Percentiles rank a stretch among this genome's conserved stretches.
phyloP scores from a whole-genome alignment of 2,329 filamentous ascomycete genomes.

The Aspergillus nomiae region DNA sequence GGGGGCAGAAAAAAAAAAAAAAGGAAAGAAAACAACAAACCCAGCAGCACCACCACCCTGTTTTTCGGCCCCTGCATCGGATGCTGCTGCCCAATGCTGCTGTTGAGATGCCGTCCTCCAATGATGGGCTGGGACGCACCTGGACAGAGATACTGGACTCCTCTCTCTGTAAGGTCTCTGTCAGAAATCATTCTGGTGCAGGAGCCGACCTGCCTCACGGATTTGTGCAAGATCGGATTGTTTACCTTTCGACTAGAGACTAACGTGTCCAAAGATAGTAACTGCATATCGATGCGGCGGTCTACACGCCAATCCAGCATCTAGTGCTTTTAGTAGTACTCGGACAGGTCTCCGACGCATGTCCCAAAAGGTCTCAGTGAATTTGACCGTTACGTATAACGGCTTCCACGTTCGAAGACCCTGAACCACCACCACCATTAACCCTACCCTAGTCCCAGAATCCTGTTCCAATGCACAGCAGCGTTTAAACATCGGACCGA shows the following conservation, averaged over 20 bases:
- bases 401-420: not conserved
- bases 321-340: not conserved
- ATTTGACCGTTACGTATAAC: not conserved
- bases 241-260: not conserved
- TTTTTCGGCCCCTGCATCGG: conserved; percentile 28
- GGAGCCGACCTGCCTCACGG: not conserved
- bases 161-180: not conserved
- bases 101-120: not conserved
- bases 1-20: not conserved
- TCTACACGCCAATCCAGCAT: not conserved
- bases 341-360: not conserved
- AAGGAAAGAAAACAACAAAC: not conserved
- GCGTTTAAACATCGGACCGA: not conserved
- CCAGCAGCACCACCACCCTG: not conserved
- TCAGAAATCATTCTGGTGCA: not conserved
- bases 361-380: not conserved
- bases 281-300: not conserved
- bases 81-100: conserved; percentile 17
- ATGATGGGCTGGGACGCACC: not conserved
- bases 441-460: not conserved
- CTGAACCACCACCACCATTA: not conserved
- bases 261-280: conserved; percentile 3
- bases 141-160: not conserved
- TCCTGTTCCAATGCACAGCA: not conserved
- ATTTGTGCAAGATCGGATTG: not conserved